Evolutionary conservation across 192 early-diverging fungal species (phyloP).

Genomic region (Helicostylum pulchrum): DNA sequence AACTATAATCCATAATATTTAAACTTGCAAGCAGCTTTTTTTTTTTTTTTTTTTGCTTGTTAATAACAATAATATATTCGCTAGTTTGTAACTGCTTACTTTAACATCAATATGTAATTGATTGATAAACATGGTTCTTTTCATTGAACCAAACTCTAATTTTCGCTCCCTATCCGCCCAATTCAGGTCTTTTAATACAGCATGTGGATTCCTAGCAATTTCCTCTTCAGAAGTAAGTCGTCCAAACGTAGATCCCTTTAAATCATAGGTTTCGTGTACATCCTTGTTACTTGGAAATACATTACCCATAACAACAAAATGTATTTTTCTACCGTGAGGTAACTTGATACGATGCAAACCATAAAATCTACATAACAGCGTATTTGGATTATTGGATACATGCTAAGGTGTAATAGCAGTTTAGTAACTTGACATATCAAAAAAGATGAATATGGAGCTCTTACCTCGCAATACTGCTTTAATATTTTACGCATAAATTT

Average conservation of each 20-base stretch:
- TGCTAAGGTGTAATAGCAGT: conserved; percentile 47
- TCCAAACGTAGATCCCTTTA: conserved; percentile 93
- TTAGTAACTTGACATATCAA: background rate
- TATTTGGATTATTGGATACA: conserved; percentile 84
- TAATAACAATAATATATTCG: background rate
- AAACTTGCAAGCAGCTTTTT: conserved; percentile 61
- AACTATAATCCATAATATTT: conserved; percentile 98
- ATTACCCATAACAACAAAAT: conserved; percentile 99
- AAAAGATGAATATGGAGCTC: background rate
- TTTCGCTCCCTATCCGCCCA: conserved; percentile 77
- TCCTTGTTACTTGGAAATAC: conserved; percentile 96
- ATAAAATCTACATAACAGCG: conserved; percentile 91
- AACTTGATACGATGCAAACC: conserved; percentile 95
- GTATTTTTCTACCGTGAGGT: conserved; percentile 88
- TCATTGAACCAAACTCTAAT: conserved; percentile 80
- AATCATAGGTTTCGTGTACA: conserved; percentile 93
- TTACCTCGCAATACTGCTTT: conserved; percentile 80
- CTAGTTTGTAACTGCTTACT: conserved; percentile 34
- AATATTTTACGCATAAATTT: conserved; percentile 89
- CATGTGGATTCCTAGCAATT: conserved; percentile 73
- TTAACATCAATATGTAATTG: conserved; percentile 88
- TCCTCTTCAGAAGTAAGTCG: conserved; percentile 77
- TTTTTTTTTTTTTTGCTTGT: conserved; percentile 24
- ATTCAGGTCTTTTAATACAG: conserved; percentile 96
- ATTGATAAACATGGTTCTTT: conserved; percentile 72